Evolutionary conservation across 805 yeast species (phyloP), one percentile per base, ranked within the genome.

Genomic region (Pichia cabralensis): DNA sequence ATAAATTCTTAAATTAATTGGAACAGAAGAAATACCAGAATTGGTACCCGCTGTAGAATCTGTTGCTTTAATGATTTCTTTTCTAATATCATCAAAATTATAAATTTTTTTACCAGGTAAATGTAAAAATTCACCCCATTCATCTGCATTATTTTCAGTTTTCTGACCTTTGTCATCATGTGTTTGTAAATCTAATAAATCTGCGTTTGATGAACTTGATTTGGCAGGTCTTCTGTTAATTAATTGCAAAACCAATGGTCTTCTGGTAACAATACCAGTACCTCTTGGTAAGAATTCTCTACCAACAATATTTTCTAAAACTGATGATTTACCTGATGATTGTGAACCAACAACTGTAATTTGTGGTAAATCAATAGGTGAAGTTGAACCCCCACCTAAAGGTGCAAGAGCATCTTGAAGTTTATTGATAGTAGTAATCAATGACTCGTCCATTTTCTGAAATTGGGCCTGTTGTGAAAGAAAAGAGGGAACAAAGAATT

Each of bases 91-190:
- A 53, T 78, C 79, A 57, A 92, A 92, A 55, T 85, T 82, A 64
- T 69, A 81, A 62, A 83, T 81, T 56, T 82, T 78, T 63, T 84
- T 78, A 38, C 83, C 84, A 26, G 96, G 97, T 34, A 82, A 62
- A 56, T 92, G 97, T 46, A 89, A 69, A 58, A 92, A 92, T 60
- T 92, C 98, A 42, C 98, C 98, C 96, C 97, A 92, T 64, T 89
- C 98, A 43, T 71, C 79, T 26, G 66, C 68, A 51, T 80, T 80
- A 58, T 80, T 80, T 53, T 80, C 92, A 11, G 75, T 64, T 28
- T 67, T 64, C 31, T 65, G 64, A 20, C 74, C 73, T 36, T 62
- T 55, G 15, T 61, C 62, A 41, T 61, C 62, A 32, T 58, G 56
- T 19, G 71, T 53, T 40, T 67, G 62, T 38, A 69, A 62, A 36